Evolutionary conservation across 2,329 filamentous ascomycete species (phyloP), one percentile per base, ranked within the genome.

Genomic region (Exophiala viscosa): DNA sequence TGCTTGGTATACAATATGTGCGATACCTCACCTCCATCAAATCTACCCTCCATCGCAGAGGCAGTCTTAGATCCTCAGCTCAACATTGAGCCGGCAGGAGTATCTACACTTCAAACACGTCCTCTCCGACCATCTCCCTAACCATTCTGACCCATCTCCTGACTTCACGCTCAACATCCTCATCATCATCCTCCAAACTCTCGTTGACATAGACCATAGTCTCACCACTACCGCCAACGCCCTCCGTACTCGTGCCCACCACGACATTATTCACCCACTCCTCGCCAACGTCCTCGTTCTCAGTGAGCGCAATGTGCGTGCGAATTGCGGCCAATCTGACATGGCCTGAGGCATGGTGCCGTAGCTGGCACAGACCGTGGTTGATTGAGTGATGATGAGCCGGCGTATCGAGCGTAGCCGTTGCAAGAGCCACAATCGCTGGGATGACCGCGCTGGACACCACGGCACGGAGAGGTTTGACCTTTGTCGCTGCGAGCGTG

Each of bases 131-230:
- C 28, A 95, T 86, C 42, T 82, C 85, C 72, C 97, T 92, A 66
- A 99, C 95, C 71, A 85, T 84, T 66, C 86, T 81, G 63, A 97
- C 93, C 92, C 93, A 96, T 64, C 83, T 79, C 67, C 91, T 82
- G 34, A 90, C 92, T 75, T 96, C 91, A 66, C 84, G 78, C 75
- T 99, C 93, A 18, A 99, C 92, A 23, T 80, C 79, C 73, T 97
- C 93, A 66, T 97, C 91, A 62, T 97, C 93, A 68, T 99, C 93
- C 67, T 99, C 93, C 73, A 96, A 87, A 65, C 96, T 70, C 74
- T 99, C 93, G 65, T 89, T 95, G 63, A 99, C 96, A 60, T 92
- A 89, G 15, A 95, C 92, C 68, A 99, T 73, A 87, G 96, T 97
- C 79, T 99, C 93, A 20, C 62, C 60, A 13, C 42, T 35, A 1